A percentile compares a stretch with the other conserved stretches of the same genome.
Conservation (phyloP, 148 eudicot species). For the Rhododendron williamsianum region DNA sequence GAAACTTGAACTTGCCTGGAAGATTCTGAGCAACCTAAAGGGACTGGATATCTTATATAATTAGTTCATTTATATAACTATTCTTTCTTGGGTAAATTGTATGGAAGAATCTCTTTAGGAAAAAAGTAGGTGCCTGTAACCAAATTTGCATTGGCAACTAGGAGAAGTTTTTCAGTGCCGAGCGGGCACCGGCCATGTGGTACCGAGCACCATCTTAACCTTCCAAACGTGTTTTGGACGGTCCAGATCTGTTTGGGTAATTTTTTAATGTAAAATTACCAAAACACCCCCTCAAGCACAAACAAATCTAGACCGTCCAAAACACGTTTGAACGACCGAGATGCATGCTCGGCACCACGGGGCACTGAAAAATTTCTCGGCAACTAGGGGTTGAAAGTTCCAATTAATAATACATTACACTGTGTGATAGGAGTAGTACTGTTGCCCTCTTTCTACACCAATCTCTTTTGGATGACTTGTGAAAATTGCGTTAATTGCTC, state of each 20-base stretch:
- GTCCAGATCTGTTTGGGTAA: too few relatives aligned
- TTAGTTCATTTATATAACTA: too few relatives aligned
- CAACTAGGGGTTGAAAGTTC: not conserved
- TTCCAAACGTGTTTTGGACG: too few relatives aligned
- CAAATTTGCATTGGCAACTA: not conserved
- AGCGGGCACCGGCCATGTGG: too few relatives aligned
- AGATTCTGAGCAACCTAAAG: not conserved
- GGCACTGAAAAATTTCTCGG: not conserved
- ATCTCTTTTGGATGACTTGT: not conserved
- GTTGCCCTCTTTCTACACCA: not conserved
- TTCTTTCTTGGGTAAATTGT: not conserved
- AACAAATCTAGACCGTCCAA: too few relatives aligned
- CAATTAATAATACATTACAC: not conserved
- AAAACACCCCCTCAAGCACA: too few relatives aligned
- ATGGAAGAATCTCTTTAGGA: not conserved
- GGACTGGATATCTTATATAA: not conserved
- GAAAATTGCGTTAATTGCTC: not conserved
- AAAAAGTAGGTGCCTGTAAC: not conserved
- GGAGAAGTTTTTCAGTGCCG: too few relatives aligned
- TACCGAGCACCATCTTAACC: too few relatives aligned
- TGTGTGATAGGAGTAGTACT: not conserved
- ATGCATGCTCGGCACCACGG: too few relatives aligned
- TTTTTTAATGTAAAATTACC: too few relatives aligned
- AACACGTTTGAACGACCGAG: too few relatives aligned
- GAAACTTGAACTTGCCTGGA: not conserved